Percentiles rank a stretch among this genome's conserved stretches.
These are phyloP conservation scores for Gracilariopsis chorda DNA, from an alignment of 23 red algal genomes.

Conservation along the genomic window DNA sequence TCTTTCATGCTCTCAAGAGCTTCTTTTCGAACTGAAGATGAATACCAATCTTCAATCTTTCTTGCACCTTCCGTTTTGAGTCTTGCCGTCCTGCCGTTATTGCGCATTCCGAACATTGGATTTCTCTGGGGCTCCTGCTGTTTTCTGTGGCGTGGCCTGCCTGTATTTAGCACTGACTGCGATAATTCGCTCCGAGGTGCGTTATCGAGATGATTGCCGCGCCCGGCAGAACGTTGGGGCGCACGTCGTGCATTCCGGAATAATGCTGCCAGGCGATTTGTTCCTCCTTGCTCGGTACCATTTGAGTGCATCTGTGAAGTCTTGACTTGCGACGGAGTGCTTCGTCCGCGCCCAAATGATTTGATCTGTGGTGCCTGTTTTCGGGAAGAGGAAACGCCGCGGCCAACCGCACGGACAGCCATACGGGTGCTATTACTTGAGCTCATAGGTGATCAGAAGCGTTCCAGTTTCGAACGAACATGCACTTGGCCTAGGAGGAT, in stretches of 20 bases:
- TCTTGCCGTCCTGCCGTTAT: background rate
- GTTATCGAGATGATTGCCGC: background rate
- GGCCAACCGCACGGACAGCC: background rate
- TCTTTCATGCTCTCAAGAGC: constrained; percentile 22
- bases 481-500: too few species aligned
- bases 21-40: constrained; percentile 11
- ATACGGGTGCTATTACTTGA: too few species aligned
- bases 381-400: background rate
- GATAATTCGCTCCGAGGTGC: background rate
- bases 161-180: background rate
- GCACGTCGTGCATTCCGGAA: background rate
- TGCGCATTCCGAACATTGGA: background rate
- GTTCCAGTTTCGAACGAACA: too few species aligned
- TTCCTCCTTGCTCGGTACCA: background rate
- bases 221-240: background rate
- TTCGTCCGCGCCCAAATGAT: background rate
- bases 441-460: too few species aligned
- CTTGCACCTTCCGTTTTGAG: background rate
- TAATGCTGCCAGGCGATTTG: background rate
- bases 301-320: background rate
- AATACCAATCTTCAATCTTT: constrained; percentile 27
- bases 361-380: background rate
- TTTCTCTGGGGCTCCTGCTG: background rate
- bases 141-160: background rate
- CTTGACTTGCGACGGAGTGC: too few species aligned